phyloP scores from a whole-genome alignment of 148 eudicot genomes.

The Vaccinium macrocarpon region DNA sequence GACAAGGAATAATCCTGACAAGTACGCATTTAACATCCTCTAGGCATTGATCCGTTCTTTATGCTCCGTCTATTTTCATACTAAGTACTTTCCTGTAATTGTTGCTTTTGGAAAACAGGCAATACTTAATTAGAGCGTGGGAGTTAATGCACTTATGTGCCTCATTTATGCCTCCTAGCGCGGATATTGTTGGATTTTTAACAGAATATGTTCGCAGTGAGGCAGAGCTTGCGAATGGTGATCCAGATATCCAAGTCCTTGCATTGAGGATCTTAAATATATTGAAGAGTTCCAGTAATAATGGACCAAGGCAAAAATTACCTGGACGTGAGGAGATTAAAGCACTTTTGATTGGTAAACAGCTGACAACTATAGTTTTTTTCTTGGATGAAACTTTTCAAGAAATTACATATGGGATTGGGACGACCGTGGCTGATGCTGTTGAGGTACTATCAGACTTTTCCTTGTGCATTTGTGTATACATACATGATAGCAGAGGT shows the following conservation, averaged over 20 bases:
- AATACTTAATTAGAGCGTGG: conserved; percentile 79
- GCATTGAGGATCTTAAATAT: conserved; percentile 84
- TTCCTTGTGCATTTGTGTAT: not conserved
- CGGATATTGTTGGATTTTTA: conserved; percentile 89
- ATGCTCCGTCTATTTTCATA: not conserved
- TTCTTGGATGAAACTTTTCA: conserved; percentile 98
- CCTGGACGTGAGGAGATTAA: conserved; percentile 95
- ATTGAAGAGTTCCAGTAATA: conserved; percentile 75
- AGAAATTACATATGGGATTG: conserved; percentile 91
- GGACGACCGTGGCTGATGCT: conserved; percentile 94
- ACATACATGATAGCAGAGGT: not conserved
- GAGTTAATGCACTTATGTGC: conserved; percentile 97
- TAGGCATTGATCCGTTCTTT: not conserved
- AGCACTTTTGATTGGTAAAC: conserved; percentile 81
- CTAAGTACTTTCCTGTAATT: not conserved
- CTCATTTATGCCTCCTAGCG: conserved; percentile 96
- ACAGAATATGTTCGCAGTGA: conserved; percentile 83
- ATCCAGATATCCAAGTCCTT: conserved; percentile 71
- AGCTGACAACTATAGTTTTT: conserved; percentile 85
- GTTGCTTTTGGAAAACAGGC: conserved; percentile 45
- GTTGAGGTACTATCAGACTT: conserved; percentile 63
- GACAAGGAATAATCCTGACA: conserved; percentile 90
- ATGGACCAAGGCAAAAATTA: conserved; percentile 88
- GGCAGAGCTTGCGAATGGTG: conserved; percentile 58
- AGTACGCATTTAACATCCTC: conserved; percentile 33